Percentiles rank a stretch among this genome's conserved stretches.
phyloP scores from a whole-genome alignment of 2,329 filamentous ascomycete genomes.

The Chaetomiaceae sp. region DNA sequence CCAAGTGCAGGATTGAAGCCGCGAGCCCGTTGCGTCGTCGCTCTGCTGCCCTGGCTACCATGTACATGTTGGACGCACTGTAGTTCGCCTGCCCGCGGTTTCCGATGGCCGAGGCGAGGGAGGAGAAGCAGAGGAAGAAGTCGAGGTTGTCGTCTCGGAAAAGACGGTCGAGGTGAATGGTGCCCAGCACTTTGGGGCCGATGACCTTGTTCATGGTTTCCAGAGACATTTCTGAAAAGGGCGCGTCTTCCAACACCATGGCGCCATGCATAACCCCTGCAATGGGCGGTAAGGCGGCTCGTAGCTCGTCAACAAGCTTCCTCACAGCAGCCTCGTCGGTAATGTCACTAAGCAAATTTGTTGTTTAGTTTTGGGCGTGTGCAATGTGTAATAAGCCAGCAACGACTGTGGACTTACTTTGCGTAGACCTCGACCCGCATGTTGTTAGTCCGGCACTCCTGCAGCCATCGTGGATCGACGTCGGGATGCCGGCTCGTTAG shows the following conservation, averaged over 20 bases:
- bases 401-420: not conserved
- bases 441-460: too few relatives aligned
- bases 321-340: too few relatives aligned
- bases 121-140: too few relatives aligned
- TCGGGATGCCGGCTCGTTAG: not conserved
- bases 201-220: not conserved
- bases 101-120: too few relatives aligned
- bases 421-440: not conserved
- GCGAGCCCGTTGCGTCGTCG: constrained; percentile 12
- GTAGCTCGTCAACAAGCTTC: not conserved
- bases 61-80: too few relatives aligned
- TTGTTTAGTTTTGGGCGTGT: too few relatives aligned
- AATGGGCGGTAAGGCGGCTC: not conserved
- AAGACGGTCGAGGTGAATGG: too few relatives aligned
- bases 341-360: too few relatives aligned
- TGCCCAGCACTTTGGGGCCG: not conserved
- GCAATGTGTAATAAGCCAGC: too few relatives aligned
- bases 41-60: too few relatives aligned
- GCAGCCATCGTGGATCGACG: not conserved
- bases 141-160: too few relatives aligned
- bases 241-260: not conserved
- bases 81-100: too few relatives aligned
- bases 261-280: not conserved
- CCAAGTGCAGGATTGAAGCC: constrained; percentile 14
- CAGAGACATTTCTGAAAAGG: not conserved